Conservation (phyloP, 352 stramenopile genomes). For the Pythium aristosporum region DNA sequence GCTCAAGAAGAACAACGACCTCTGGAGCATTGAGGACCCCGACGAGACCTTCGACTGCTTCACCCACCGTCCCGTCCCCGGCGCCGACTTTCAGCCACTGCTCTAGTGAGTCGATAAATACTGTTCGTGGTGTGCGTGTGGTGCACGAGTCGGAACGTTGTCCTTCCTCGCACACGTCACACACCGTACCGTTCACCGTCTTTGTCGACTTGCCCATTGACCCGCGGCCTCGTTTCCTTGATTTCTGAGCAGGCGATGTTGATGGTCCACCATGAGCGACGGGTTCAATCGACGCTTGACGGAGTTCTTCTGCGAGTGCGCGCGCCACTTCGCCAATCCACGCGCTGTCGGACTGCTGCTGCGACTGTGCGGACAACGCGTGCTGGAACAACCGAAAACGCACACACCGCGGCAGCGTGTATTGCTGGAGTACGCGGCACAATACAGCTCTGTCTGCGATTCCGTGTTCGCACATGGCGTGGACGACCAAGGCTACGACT, state of each 20-base stretch:
- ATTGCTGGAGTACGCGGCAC: conserved; percentile 10
- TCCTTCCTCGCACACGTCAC: background rate
- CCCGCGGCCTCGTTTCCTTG: conserved; percentile 24
- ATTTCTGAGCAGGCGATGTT: background rate
- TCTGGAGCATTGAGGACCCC: conserved; percentile 18
- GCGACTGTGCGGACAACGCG: background rate
- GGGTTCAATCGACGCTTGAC: conserved; percentile 9
- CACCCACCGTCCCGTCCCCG: background rate
- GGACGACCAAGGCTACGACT: conserved; percentile 4
- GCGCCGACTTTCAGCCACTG: conserved; percentile 5
- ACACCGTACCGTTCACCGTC: background rate
- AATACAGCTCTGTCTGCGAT: conserved; percentile 1
- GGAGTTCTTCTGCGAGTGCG: conserved; percentile 17
- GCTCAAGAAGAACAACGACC: conserved; percentile 10
- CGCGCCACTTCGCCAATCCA: conserved; percentile 11
- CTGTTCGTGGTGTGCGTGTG: background rate
- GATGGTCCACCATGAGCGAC: background rate
- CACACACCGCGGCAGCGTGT: conserved; percentile 5
- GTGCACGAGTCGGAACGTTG: background rate
- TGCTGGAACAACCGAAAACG: conserved; percentile 15
- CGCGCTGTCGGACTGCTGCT: background rate
- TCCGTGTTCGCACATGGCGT: conserved; percentile 4
- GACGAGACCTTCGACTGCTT: conserved; percentile 6
- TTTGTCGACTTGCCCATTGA: background rate
- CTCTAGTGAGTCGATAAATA: background rate